A percentile compares a stretch with the other conserved stretches of the same genome.
These are phyloP conservation scores for Pseudopithomyces maydicus DNA, from an alignment of 2,329 filamentous ascomycete species.

Conservation along the genomic window DNA sequence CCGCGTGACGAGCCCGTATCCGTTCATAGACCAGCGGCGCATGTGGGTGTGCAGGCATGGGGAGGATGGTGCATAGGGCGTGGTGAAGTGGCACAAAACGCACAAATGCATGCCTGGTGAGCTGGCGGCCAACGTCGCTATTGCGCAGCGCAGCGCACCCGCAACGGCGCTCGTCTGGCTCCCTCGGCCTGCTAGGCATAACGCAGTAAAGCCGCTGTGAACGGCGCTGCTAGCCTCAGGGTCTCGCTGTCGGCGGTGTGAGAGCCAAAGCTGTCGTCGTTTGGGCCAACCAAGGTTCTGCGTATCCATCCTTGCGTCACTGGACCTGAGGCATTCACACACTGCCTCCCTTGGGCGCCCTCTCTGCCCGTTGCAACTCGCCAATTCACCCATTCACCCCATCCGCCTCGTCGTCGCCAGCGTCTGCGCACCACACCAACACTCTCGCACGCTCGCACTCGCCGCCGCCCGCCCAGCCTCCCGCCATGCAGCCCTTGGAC, in stretches of 20 bases:
- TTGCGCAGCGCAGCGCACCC: not conserved
- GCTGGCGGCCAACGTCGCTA: not conserved
- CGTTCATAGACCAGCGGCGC: too few relatives aligned
- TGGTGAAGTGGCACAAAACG: constrained; percentile 1
- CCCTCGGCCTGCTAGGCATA: not conserved
- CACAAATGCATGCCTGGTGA: constrained; percentile 1
- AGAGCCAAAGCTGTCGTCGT: not conserved
- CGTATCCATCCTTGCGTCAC: constrained; percentile 9
- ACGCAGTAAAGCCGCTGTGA: not conserved
- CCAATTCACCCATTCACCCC: too few relatives aligned
- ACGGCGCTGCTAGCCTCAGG: not conserved
- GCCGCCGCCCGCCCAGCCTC: constrained; percentile 5
- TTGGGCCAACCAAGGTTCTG: constrained; percentile 4
- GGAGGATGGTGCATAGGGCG: not conserved
- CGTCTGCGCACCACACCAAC: not conserved
- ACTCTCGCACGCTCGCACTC: too few relatives aligned
- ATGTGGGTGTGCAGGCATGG: not conserved
- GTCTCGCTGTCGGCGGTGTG: not conserved
- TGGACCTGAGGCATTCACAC: not conserved
- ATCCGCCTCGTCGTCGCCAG: not conserved
- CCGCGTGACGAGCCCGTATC: not conserved
- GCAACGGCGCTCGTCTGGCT: not conserved
- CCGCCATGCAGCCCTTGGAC: constrained; percentile 15
- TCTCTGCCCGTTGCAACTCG: constrained; percentile 3
- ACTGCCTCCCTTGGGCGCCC: constrained; percentile 8